phyloP scores from a whole-genome alignment of 208 protist species.

The Acanthamoeba divionensis region DNA sequence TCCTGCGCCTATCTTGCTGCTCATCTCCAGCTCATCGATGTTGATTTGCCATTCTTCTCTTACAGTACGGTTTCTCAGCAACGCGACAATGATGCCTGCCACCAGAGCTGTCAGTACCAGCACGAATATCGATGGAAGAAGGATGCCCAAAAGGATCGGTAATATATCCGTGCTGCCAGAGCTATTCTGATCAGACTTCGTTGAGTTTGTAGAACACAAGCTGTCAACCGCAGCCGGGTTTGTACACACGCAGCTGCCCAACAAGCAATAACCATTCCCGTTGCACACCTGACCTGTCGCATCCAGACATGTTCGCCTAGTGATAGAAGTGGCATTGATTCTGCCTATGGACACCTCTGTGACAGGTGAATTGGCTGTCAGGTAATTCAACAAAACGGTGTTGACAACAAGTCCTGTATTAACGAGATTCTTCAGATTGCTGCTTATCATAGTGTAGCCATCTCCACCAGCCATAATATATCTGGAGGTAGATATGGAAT shows the following conservation, averaged over 20 bases:
- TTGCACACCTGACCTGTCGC: background rate
- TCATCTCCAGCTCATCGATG: background rate
- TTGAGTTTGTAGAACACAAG: background rate
- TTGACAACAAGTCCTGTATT: background rate
- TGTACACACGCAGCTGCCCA: background rate
- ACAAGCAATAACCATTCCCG: background rate
- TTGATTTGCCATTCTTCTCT: too few species aligned
- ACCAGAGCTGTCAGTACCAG: too few species aligned
- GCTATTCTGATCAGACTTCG: too few species aligned
- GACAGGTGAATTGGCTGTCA: background rate
- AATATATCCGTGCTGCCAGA: too few species aligned
- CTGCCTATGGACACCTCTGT: background rate
- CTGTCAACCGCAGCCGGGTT: background rate
- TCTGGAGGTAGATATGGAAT: background rate
- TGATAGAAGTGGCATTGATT: background rate
- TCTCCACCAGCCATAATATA: background rate
- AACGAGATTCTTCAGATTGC: background rate
- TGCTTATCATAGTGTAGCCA: background rate
- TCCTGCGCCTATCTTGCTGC: constrained; percentile 49
- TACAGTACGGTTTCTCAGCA: too few species aligned
- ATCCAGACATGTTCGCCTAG: background rate
- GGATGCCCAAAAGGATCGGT: too few species aligned
- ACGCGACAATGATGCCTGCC: too few species aligned
- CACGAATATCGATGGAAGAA: too few species aligned
- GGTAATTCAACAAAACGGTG: background rate